Evolutionary conservation across 345 rosid species (phyloP), one percentile per base, ranked within the genome.

Genomic region (Eucalyptus tenuipes): DNA sequence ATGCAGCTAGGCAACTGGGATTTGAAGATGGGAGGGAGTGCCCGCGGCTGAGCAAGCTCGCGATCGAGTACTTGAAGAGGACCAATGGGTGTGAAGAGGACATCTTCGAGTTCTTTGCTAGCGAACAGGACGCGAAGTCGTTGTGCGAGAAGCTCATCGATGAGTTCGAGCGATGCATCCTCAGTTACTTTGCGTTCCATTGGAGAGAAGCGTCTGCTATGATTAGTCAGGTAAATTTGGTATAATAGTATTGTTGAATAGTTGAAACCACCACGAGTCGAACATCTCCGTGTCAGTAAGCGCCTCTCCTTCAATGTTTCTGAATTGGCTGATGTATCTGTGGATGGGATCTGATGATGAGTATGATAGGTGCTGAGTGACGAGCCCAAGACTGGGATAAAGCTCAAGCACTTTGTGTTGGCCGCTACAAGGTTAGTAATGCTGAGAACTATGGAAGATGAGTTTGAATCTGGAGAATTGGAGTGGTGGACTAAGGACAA

Each of bases 101-200:
- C 86, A 90, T 98, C 17, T 92, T 71, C 81, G 93, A 91, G 29
- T 98, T 90, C 88, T 94, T 97, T 57, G 89, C 90, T 5, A 89
- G 92, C 6, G 96, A 94, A 88, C 64, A 91, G 9, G 96, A 95
- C 15, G 95, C 92, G n/a, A 94, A 95, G 48, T 92, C 96, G 48
- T 91, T 95, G 85, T 94, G 89, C 86, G 95, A 93, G 48, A 95
- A 93, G 93, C 93, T 98, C 20, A 84, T 94, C 9, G 96, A 95
- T 64, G 99, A 98, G 94, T 85, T 98, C 14, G 99, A 98, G 87
- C 90, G 95, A 88, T 97, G 96, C 90, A 96, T 97, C 85, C 96
- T 97, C 52, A 91, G 94, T 87, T 98, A 97, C 75, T 97, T 96
- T 86, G 95, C 98, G 29, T 98, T 96, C 89, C 99, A 98, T 37